A percentile compares a stretch with the other conserved stretches of the same genome.
phyloP scores from a whole-genome alignment of 164 flowering plant species.

The Stephania yunnanensis region DNA sequence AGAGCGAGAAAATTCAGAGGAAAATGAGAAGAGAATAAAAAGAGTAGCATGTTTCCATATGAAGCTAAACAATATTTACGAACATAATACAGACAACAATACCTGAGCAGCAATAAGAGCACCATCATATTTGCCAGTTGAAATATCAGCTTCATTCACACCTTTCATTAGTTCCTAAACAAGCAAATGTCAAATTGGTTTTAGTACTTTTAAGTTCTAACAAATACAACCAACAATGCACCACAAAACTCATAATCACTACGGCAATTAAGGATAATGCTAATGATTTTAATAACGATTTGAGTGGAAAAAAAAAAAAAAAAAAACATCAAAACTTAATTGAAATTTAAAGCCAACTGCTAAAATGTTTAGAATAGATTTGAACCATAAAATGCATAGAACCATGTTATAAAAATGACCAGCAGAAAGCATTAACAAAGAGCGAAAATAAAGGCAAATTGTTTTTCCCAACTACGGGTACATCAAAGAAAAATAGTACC shows the following conservation, averaged over 20 bases:
- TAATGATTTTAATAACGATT: no score
- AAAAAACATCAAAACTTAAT: background rate
- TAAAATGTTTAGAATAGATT: background rate
- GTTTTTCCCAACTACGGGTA: background rate
- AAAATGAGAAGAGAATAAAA: no score
- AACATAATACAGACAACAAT: background rate
- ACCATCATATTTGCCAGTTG: conserved; percentile 33
- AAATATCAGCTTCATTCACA: conserved; percentile 35
- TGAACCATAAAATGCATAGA: background rate
- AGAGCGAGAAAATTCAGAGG: no score
- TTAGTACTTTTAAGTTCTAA: background rate
- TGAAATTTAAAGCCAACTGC: background rate
- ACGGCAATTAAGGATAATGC: background rate
- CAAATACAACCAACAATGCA: background rate
- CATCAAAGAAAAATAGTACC: conserved; percentile 14
- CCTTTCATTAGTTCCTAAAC: conserved; percentile 38
- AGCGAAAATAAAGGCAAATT: background rate
- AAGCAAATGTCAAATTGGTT: background rate
- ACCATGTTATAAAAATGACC: background rate
- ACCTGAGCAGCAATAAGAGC: conserved; percentile 57
- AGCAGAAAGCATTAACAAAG: background rate
- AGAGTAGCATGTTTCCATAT: no score
- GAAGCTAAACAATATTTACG: background rate
- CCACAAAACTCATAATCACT: background rate
- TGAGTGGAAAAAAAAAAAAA: background rate